Evolutionary conservation across 257 asterid species (phyloP).

Genomic region (Gentiana straminea): DNA sequence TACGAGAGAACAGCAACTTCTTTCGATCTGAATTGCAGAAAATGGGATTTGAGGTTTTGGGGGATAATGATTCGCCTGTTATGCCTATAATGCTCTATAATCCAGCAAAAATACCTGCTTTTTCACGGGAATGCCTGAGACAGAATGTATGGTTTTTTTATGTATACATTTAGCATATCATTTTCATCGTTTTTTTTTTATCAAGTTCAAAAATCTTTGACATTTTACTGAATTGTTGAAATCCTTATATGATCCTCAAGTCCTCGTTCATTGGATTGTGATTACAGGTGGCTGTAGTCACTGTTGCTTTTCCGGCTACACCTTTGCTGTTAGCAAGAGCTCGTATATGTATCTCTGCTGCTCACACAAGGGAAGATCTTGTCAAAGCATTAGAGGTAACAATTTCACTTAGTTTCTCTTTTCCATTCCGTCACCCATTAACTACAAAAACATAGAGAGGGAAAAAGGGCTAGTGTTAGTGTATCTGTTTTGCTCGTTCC

Average conservation of each 20-base stretch:
- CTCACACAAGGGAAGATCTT: conserved; percentile 94
- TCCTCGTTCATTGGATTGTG: background rate
- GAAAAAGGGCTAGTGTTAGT: too few species aligned
- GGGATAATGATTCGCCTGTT: conserved; percentile 96
- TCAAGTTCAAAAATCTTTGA: background rate
- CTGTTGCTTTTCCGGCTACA: conserved; percentile 97
- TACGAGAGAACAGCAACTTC: conserved; percentile 89
- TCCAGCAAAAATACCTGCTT: conserved; percentile 95
- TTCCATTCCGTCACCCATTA: too few species aligned
- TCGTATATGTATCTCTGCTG: conserved; percentile 89
- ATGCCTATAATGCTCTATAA: conserved; percentile 98
- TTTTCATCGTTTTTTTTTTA: background rate
- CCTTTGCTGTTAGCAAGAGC: conserved; percentile 95
- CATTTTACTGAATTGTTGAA: background rate
- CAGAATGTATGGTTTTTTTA: conserved; percentile 39
- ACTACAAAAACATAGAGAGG: too few species aligned
- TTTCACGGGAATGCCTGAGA: conserved; percentile 92
- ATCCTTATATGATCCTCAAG: too few species aligned
- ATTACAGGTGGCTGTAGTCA: conserved; percentile 83
- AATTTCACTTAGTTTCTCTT: conserved; percentile 3
- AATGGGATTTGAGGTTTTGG: conserved; percentile 98
- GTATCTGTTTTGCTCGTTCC: too few species aligned
- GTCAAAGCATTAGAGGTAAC: conserved; percentile 76
- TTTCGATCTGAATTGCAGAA: conserved; percentile 87
- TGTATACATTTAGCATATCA: background rate